These are phyloP conservation scores for Globisporangium ultimum DNA, from an alignment of 352 stramenopile genomes.

Conservation along the genomic window DNA sequence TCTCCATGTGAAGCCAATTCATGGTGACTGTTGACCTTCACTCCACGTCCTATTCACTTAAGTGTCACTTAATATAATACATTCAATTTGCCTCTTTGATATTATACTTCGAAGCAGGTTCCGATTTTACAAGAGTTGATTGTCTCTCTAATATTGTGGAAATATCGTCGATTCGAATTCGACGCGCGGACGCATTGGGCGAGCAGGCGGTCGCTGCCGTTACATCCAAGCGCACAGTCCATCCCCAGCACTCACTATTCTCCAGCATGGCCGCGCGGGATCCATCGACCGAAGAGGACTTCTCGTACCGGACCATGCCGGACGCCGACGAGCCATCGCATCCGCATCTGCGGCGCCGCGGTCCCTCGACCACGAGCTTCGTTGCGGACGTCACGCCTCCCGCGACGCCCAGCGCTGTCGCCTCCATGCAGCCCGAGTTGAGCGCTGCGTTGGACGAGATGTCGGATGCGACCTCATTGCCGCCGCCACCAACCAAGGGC, in stretches of 20 bases:
- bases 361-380: constrained; percentile 8
- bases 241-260: neutral
- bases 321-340: constrained; percentile 4
- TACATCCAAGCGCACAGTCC: too few species aligned
- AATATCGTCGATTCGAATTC: too few species aligned
- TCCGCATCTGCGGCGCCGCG: neutral
- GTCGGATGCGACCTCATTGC: neutral
- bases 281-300: constrained; percentile 4
- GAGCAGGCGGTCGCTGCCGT: too few species aligned
- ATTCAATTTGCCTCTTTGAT: too few species aligned
- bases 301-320: constrained; percentile 8
- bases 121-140: too few species aligned
- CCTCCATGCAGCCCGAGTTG: neutral
- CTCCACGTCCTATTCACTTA: too few species aligned
- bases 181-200: too few species aligned
- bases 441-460: neutral
- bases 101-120: too few species aligned
- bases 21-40: too few species aligned
- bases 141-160: too few species aligned
- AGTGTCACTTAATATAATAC: too few species aligned
- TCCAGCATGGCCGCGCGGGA: constrained; percentile 2
- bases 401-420: neutral
- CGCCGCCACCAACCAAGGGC: neutral
- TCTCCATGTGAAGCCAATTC: too few species aligned
- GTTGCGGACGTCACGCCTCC: constrained; percentile 10